Evolutionary conservation across 129 eudicot species (phyloP), one percentile per base, ranked within the genome.

Genomic region (Centaurea solstitialis): DNA sequence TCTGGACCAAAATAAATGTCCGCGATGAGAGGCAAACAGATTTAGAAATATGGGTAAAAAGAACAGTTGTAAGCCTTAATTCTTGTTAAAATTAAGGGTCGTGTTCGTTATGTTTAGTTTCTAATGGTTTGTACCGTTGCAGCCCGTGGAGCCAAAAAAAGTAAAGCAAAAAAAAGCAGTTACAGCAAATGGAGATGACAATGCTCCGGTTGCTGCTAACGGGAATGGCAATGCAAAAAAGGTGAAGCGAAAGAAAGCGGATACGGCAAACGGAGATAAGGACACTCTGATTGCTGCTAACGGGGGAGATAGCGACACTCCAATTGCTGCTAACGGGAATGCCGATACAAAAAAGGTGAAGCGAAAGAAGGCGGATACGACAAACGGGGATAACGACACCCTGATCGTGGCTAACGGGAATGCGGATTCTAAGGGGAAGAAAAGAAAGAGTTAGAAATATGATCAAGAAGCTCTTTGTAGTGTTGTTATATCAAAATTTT

Each of bases 131-230:
- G 65, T 64, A 64, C 28, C 13, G 33, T 61, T 71, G 75, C 35
- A 83, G 86, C 78, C 75, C 24, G n/a, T 53, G 66, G 81, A 82
- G 74, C 81, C 86, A 61, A 45, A 77, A 71, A 77, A 6, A 9
- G 79, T 72, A 70, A 83, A 83, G 79, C 73, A 78, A 77, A 83
- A 83, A 78, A 82, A 83, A 76, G 66, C 59, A 9, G 23, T 17
- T 69, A 13, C 71, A 70, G 40, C 30, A 23, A 38, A 71, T 7
- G 39, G 24, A 62, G 68, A 62, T 62, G 40, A 66, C 33, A 57
- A 59, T 11, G 12, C 26, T 28, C 22, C 38, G 0, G 0, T 79
- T 28, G 70, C 18, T 24, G 78, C 78, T 45, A 81, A 83, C 1
- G 79, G 74, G 30, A 80, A 71, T 77, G 78, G 37, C 50, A 47